These are phyloP conservation scores for Fraxinus sp. DNA, from an alignment of 305 asterid genomes.

Conservation along the genomic window DNA sequence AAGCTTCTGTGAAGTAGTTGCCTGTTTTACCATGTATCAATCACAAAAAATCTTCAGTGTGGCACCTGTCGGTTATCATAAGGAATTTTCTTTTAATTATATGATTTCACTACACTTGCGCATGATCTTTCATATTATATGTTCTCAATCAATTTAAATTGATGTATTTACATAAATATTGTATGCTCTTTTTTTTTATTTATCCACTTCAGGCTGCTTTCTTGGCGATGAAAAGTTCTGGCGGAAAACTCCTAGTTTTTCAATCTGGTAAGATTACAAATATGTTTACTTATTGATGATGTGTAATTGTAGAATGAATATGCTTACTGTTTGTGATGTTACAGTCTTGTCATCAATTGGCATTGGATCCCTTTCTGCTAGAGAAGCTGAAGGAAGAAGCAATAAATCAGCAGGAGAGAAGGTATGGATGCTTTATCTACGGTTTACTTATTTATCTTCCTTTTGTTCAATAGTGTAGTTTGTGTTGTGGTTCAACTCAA, in stretches of 20 bases:
- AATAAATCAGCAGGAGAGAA: constrained; percentile 80
- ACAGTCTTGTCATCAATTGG: constrained; percentile 89
- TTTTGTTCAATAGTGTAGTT: constrained; percentile 2
- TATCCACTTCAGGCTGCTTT: constrained; percentile 70
- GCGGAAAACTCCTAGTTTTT: constrained; percentile 95
- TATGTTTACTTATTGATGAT: constrained; percentile 15
- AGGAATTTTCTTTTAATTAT: not conserved
- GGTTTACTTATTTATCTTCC: constrained; percentile 1
- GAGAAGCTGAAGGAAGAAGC: constrained; percentile 98
- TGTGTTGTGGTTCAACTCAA: not conserved
- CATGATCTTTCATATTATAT: not conserved
- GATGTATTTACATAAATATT: constrained; percentile 11
- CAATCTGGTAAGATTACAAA: constrained; percentile 70
- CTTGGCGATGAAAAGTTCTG: constrained; percentile 96
- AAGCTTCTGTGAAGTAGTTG: not conserved
- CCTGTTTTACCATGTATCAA: constrained; percentile 6
- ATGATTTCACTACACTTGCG: not conserved
- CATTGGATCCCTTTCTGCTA: constrained; percentile 90
- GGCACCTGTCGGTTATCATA: not conserved
- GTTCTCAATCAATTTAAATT: constrained; percentile 16
- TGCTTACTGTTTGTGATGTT: constrained; percentile 26
- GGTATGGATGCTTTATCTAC: constrained; percentile 46
- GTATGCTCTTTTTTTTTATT: constrained; percentile 10
- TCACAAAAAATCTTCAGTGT: not conserved
- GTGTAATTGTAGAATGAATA: not conserved